Evolutionary conservation across 2,329 filamentous ascomycete genomes (phyloP), one percentile per base, ranked within the genome.

Genomic region (Talaromyces sp.): DNA sequence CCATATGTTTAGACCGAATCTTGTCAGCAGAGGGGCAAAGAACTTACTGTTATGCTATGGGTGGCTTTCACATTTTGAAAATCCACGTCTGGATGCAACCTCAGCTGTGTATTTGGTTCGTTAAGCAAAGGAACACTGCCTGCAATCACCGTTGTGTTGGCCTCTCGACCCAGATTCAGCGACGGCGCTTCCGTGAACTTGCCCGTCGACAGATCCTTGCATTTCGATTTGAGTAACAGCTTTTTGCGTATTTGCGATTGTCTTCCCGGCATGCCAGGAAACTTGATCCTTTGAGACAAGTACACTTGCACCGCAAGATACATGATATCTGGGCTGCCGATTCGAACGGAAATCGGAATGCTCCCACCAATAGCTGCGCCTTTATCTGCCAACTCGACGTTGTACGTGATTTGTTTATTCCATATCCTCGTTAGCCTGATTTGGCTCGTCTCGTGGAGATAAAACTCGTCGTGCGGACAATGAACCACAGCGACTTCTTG

Each of bases 31-130:
- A 31, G 5, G 17, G 22, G n/a, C 13, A 51, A 15, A 15, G 22
- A 55, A 31, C 52, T n/a, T 39, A 59, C 57, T 4, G 56, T 36
- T 22, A 59, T 40, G 5, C 52, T 36, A 37, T 59, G 57, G 6
- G 43, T 56, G 25, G 45, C 57, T 28, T 37, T 48, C 9, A 59
- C 31, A 28, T 48, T 59, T 9, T 41, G n/a, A 36, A 13, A 56
- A 48, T 59, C 28, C n/a, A 59, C 57, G 37, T 59, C 57, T 9
- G 57, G 52, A 52, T 59, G 57, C 13, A 59, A 13, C 11, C 17
- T 54, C 22, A 55, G 35, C n/a, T 50, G 22, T 19, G 43, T 5
- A 9, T 37, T 55, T 9, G 37, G 28, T 5, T 52, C 57, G 22
- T 59, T 31, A 3, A 40, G 51, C 15, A 59, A 36, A 19, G 57